Evolutionary conservation across 148 eudicot species (phyloP).

Genomic region (Persicaria maculosa): DNA sequence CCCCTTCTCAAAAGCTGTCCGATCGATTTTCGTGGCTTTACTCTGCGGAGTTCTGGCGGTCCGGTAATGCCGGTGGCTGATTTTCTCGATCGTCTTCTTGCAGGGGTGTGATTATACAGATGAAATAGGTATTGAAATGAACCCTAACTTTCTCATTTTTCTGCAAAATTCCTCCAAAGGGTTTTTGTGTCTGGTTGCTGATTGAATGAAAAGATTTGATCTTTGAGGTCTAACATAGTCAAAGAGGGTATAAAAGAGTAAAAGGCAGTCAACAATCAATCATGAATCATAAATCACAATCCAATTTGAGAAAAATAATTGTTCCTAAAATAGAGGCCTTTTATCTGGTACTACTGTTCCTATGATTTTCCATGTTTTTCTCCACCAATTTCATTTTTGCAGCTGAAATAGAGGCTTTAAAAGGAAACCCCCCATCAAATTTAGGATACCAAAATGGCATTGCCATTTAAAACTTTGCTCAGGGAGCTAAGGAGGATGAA

Average conservation of each 20-base stretch:
- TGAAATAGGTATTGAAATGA: no score
- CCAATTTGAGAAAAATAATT: background rate
- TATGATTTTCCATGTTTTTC: background rate
- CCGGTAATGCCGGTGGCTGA: no score
- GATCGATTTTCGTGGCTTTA: no score
- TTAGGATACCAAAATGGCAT: slow-evolving; percentile 7
- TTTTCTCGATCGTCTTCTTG: no score
- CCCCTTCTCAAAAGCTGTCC: no score
- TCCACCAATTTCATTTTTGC: background rate
- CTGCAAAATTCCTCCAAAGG: background rate
- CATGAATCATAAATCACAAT: background rate
- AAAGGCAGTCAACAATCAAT: slow-evolving; percentile 3
- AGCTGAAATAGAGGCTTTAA: background rate
- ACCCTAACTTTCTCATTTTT: no score
- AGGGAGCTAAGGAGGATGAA: slow-evolving; percentile 19
- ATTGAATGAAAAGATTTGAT: background rate
- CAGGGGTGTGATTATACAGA: no score
- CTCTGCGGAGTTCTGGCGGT: no score
- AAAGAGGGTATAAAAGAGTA: background rate
- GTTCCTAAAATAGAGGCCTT: background rate
- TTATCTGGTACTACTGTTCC: background rate
- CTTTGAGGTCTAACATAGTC: background rate
- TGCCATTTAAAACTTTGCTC: slow-evolving; percentile 27
- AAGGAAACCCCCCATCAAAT: background rate
- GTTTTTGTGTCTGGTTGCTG: background rate